Evolutionary conservation across 2,329 filamentous ascomycete genomes (phyloP).

Genomic region (Trichoderma endophyticum): DNA sequence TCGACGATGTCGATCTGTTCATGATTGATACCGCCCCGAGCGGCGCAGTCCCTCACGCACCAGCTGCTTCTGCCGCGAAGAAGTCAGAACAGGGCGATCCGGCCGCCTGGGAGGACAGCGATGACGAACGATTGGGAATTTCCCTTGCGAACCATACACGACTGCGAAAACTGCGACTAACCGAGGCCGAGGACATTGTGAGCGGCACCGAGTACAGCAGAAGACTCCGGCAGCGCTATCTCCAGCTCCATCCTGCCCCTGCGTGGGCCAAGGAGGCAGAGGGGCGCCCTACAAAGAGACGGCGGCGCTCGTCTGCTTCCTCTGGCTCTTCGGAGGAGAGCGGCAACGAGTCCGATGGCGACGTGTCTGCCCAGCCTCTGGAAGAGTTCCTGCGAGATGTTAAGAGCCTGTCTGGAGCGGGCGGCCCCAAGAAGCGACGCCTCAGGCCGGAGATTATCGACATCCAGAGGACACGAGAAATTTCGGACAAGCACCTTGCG

Average conservation of each 20-base stretch:
- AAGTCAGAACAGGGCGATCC: slow-evolving; percentile 36
- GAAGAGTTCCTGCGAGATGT: slow-evolving; percentile 76
- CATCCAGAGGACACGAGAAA: slow-evolving; percentile 84
- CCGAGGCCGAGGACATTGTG: slow-evolving; percentile 81
- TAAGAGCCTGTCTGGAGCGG: slow-evolving; percentile 58
- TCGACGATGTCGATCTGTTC: slow-evolving; percentile 79
- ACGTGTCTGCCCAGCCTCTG: slow-evolving; percentile 70
- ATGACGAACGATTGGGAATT: slow-evolving; percentile 82
- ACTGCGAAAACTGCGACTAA: slow-evolving; percentile 76
- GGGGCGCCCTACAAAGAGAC: slow-evolving; percentile 49
- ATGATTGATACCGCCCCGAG: slow-evolving; percentile 69
- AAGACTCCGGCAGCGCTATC: slow-evolving; percentile 74
- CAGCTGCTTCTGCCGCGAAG: slow-evolving; percentile 27
- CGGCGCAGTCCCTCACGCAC: slow-evolving; percentile 33
- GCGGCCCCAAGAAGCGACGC: slow-evolving; percentile 60
- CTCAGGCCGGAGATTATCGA: slow-evolving; percentile 84
- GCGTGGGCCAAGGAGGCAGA: slow-evolving; percentile 56
- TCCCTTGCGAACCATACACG: slow-evolving; percentile 74
- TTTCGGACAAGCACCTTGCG: slow-evolving; percentile 73
- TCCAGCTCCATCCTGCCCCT: slow-evolving; percentile 57
- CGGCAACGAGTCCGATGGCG: slow-evolving; percentile 56
- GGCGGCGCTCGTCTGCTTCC: slow-evolving; percentile 49
- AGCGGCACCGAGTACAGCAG: slow-evolving; percentile 81
- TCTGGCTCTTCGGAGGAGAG: slow-evolving; percentile 52
- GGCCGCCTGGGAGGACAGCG: slow-evolving; percentile 88